A percentile compares a stretch with the other conserved stretches of the same genome.
phyloP scores from a whole-genome alignment of 805 yeast species.

The Ogataea wickerhamii region DNA sequence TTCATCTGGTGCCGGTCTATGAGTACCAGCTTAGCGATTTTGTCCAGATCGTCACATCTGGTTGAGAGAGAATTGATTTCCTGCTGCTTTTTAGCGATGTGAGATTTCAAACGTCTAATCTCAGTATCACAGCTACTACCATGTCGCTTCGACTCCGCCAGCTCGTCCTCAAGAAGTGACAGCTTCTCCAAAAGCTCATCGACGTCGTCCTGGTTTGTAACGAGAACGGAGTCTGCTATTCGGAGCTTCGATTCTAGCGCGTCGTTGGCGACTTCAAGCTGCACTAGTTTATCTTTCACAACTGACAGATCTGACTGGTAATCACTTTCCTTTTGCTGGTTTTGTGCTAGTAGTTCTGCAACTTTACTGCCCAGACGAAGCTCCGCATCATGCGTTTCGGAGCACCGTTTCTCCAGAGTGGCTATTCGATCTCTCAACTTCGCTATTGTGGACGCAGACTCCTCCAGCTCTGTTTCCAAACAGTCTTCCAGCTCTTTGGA shows the following conservation, averaged over 20 bases:
- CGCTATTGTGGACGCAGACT: not conserved
- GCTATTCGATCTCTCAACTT: not conserved
- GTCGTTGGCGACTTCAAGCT: slow-evolving; percentile 26
- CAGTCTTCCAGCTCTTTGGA: slow-evolving; percentile 26
- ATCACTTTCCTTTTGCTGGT: not conserved
- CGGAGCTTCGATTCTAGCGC: slow-evolving; percentile 21
- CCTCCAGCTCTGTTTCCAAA: slow-evolving; percentile 22
- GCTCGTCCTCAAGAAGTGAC: slow-evolving; percentile 26
- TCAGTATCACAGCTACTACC: not conserved
- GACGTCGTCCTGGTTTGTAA: slow-evolving; percentile 11
- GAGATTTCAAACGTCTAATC: not conserved
- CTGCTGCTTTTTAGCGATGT: slow-evolving; percentile 5
- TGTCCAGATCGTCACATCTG: slow-evolving; percentile 16
- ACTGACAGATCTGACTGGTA: not conserved
- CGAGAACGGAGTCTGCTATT: slow-evolving; percentile 8
- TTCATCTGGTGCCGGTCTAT: slow-evolving; percentile 20
- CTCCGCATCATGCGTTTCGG: not conserved
- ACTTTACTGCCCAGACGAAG: slow-evolving; percentile 10
- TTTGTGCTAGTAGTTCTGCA: slow-evolving; percentile 4
- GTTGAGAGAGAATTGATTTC: slow-evolving; percentile 2
- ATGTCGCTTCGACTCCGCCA: slow-evolving; percentile 3
- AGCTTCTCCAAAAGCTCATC: slow-evolving; percentile 22
- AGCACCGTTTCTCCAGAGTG: not conserved
- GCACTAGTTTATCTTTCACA: slow-evolving; percentile 14
- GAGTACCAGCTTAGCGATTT: slow-evolving; percentile 21